phyloP scores from a whole-genome alignment of 768 basidiomycete species.

The Hysterangium stoloniferum region DNA sequence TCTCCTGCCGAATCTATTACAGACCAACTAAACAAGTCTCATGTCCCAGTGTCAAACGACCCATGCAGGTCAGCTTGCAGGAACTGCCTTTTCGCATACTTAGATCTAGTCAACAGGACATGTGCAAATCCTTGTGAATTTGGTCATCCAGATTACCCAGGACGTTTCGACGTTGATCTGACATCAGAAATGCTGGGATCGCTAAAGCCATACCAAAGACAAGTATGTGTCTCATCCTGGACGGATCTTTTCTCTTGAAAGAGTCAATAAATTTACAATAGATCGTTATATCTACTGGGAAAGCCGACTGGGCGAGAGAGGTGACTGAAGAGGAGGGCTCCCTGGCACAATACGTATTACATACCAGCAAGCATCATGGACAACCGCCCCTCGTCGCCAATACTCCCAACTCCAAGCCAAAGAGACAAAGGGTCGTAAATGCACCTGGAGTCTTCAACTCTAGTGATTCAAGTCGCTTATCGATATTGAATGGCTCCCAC shows the following conservation, averaged over 20 bases:
- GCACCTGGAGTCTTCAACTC: constrained; percentile 52
- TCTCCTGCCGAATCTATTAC: constrained; percentile 1
- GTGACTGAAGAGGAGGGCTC: constrained; percentile 64
- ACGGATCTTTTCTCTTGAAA: background rate
- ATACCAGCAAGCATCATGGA: constrained; percentile 9
- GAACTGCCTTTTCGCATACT: background rate
- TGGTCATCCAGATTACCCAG: constrained; percentile 72
- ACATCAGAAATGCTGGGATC: constrained; percentile 79
- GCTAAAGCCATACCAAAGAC: constrained; percentile 75
- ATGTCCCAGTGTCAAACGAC: constrained; percentile 57
- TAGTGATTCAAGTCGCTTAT: constrained; percentile 46
- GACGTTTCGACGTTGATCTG: constrained; percentile 69
- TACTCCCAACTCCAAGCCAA: constrained; percentile 22
- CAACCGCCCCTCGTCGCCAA: constrained; percentile 15
- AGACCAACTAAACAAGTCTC: constrained; percentile 40
- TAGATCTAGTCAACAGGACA: constrained; percentile 18
- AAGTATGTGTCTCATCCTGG: constrained; percentile 37
- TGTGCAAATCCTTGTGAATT: constrained; percentile 76
- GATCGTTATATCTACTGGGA: constrained; percentile 86
- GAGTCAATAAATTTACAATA: constrained; percentile 24
- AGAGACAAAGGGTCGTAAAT: constrained; percentile 18
- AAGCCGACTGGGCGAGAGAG: constrained; percentile 80
- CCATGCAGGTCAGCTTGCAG: constrained; percentile 45
- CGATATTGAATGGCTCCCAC: constrained; percentile 82
- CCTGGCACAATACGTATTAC: constrained; percentile 54